Evolutionary conservation across 2,329 filamentous ascomycete genomes (phyloP), one percentile per base, ranked within the genome.

Genomic region (Ophiostoma ulmi): DNA sequence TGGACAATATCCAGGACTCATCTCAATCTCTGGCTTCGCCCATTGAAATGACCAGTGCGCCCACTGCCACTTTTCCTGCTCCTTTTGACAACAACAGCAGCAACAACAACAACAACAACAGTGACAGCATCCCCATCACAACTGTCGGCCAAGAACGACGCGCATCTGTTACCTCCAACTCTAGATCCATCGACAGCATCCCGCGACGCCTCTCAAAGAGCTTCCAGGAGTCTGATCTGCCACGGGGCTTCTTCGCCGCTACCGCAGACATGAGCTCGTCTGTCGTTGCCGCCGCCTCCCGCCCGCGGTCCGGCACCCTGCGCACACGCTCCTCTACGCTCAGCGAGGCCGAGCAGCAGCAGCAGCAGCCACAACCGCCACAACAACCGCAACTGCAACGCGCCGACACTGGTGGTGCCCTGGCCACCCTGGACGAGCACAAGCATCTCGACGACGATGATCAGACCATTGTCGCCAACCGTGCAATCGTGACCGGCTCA

Each of bases 201-300:
- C 36, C 71, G 17, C 72, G 72, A 3, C 71, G 74, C 41, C 70
- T 77, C 7, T 75, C 75, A 20, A 74, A 74, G 41, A 73, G 69
- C 38, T 85, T 86, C 72, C 79, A 80, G 70, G 79, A 82, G 66
- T 85, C 84, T 5, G 80, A 79, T 14, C 78, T 82, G 13, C 84
- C 83, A 1, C 79, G 78, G 67, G 83, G 83, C 13, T 84, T 86
- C 75, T 80, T 81, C 72, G 80, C 83, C 17, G 83, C 83, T 20
- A 83, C 83, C 0, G 80, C 82, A 55, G 78, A 80, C 44, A 80
- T 85, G 69, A 81, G 81, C 14, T 82, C 82, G 5, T 80, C 81
- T 8, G 76, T 82, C 8, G 66, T 77, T 22, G 52, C 67, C 44
- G 66, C 65, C 22, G 36, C 66, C 14, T 67, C 71, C 5, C 69